Conservation (phyloP, 441 rosid genomes). For the Mallotus japonicus region DNA sequence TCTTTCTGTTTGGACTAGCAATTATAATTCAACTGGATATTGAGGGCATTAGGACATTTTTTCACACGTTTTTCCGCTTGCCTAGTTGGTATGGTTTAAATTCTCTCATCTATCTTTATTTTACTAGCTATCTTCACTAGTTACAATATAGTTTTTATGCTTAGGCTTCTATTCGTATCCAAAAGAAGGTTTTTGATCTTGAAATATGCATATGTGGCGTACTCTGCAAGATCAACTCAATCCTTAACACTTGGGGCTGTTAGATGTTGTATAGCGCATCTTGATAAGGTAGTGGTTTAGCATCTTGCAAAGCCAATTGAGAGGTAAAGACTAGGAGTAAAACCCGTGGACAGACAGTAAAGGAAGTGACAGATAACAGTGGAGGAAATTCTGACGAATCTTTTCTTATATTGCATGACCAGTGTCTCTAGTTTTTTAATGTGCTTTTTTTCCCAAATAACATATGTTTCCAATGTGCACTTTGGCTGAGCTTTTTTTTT, state of each 20-base stretch:
- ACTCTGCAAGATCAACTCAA: neutral
- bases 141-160: neutral
- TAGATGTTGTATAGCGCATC: too few relatives aligned
- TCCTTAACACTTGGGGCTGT: neutral
- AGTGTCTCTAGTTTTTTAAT: too few relatives aligned
- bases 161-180: neutral
- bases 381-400: neutral
- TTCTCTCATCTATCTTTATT: neutral
- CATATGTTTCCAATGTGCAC: too few relatives aligned
- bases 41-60: slow-evolving; percentile 75
- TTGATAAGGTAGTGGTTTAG: too few relatives aligned
- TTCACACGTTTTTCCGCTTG: slow-evolving; percentile 76
- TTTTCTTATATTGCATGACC: too few relatives aligned
- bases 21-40: slow-evolving; percentile 82
- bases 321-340: neutral
- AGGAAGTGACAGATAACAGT: neutral
- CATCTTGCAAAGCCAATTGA: too few relatives aligned
- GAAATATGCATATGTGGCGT: too few relatives aligned
- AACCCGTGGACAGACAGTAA: neutral
- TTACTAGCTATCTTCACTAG: neutral
- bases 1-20: slow-evolving; percentile 91
- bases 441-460: too few relatives aligned
- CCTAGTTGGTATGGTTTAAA: slow-evolving; percentile 67
- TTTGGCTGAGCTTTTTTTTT: too few relatives aligned
- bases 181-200: too few relatives aligned